Base-by-base conservation (phyloP, 2,329 filamentous ascomycete genomes). In the Calycina marina region DNA sequence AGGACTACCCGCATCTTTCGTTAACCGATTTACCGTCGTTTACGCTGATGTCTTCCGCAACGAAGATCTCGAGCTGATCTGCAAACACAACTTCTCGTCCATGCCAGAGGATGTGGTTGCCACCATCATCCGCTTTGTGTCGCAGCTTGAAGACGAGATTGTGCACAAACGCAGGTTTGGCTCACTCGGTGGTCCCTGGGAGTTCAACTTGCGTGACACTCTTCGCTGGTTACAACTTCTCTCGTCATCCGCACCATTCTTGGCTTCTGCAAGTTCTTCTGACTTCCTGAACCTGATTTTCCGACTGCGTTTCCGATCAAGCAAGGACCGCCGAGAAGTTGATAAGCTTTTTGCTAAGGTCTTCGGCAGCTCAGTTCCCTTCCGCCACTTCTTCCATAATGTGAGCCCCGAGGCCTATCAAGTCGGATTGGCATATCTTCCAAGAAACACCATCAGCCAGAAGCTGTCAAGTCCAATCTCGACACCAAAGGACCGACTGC, bases 21-120 rank as follows among this genome's bases (percentile, higher is more conserved):
- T 98, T 40, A 96, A 98, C 54, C 80, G 92, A 28, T 98, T 98
- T 54, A 90, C 92, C 22, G 88, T 98, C 12, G 92, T 98, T 0
- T 96, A 96, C 56, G 85, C 90, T 36, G 90, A 98, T 50, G 71
- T 85, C 4, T 90, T 98, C 52, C 78, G 69, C 11, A 65, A 78
- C 15, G 69, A 82, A 18, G 90, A 98, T 59, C 58, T 98, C 37
- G 67, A 77, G 38, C 61, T 79, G 28, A 96, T 98, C 41, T 92
- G 85, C 28, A 63, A 67, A 15, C 79, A 78, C 44, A 73, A 81
- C 39, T 94, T 83, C 49, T 76, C 83, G 0, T 52, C 58, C 1
- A 66, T 86, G 14, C 55, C 69, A 1, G 45, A 58, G 0, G 58
- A 68, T 1, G 68, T 73, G 17, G 69, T 86, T 13, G 60, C 65